Evolutionary conservation across 495 filamentous ascomycete species (phyloP), one percentile per base, ranked within the genome.

Genomic region (Neurospora tetrasperma): DNA sequence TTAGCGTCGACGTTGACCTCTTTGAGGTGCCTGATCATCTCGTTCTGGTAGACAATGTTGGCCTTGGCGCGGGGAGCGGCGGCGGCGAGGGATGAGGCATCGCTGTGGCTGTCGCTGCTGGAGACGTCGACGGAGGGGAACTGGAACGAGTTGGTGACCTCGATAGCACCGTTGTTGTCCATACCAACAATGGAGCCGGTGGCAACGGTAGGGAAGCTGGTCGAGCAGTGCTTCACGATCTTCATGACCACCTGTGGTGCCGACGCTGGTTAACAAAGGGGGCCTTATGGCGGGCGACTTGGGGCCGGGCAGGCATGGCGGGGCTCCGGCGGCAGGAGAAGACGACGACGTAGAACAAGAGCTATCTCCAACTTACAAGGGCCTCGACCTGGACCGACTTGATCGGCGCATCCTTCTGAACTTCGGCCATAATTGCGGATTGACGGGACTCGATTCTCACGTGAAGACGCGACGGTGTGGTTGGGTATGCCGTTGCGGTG

Each of bases 1-100:
- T 98, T 97, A 74, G 96, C 96, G 82, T 99, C 96, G 71, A 98
- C 92, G 80, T 99, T 99, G 76, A 99, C 96, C 82, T 98, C 96
- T 79, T 94, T 89, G 44, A 99, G 86, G 82, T 94, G 94, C 75
- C 93, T 91, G 80, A 99, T 94, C 96, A 98, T 98, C 83, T 99
- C 96, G 73, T 90, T 92, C 84, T 97, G 94, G 82, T 99, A 99
- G 73, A 84, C 85, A 18, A 89, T 86, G 80, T 97, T 98, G 69
- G 92, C 87, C 85, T 98, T 99, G 23, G 94, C 90, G 71, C 96
- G 89, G 72, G 96, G 96, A 43, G 96, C 96, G 14, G 93, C 92
- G 39, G 93, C 92, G 10, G 96, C 94, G 10, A 92, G 84, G 77
- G 91, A 91, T 44, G 91, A 90, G 11, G 91, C 85, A 73, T 90